Evolutionary conservation across 805 yeast genomes (phyloP).

Genomic region (Kuraishia ogatae): DNA sequence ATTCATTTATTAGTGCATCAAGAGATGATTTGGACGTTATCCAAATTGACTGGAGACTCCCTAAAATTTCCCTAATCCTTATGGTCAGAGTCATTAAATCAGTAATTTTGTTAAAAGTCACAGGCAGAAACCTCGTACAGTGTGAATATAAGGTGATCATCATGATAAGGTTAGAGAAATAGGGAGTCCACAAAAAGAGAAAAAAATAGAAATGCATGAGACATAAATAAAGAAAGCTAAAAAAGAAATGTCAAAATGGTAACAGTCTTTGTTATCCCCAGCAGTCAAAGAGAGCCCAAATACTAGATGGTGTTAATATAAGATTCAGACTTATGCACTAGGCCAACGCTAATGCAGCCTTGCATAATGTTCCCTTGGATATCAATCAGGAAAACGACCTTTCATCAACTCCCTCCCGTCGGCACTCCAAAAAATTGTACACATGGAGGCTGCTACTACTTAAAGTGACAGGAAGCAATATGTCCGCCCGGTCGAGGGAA

Average conservation of each 20-base stretch:
- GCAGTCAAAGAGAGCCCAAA: no score
- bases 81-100: constrained; percentile 45
- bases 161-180: background rate
- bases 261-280: no score
- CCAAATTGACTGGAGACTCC: no score
- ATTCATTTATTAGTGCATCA: no score
- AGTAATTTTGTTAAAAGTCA: constrained; percentile 35
- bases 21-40: no score
- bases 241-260: constrained; percentile 7
- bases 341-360: no score
- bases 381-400: constrained; percentile 25
- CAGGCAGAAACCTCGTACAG: constrained; percentile 36
- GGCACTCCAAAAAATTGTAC: constrained; percentile 40
- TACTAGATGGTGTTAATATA: no score
- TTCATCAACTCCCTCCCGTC: constrained; percentile 42
- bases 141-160: constrained; percentile 36
- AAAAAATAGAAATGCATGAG: background rate
- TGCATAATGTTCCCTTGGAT: no score
- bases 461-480: constrained; percentile 26
- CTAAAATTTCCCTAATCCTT: background rate
- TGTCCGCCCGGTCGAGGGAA: constrained; percentile 46
- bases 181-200: background rate
- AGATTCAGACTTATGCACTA: no score
- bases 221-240: background rate
- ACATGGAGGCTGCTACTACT: constrained; percentile 41